A percentile compares a stretch with the other conserved stretches of the same genome.
phyloP scores from a whole-genome alignment of 306 rosid species.

The Mimosa pudica region DNA sequence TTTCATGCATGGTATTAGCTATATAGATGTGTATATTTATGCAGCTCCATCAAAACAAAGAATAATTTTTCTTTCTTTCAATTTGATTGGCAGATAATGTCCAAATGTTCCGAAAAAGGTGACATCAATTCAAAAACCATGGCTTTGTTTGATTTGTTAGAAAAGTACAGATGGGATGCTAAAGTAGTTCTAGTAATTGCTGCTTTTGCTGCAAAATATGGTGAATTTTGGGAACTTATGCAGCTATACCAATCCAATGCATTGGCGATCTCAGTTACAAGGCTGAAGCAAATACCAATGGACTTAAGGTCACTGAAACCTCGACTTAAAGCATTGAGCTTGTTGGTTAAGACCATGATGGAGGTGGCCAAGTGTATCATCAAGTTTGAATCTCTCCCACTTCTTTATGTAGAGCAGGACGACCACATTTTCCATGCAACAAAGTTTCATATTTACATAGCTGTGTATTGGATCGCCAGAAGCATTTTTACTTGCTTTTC shows the following conservation, averaged over 20 bases:
- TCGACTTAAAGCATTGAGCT: constrained; percentile 47
- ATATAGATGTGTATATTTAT: not conserved
- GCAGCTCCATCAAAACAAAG: not conserved
- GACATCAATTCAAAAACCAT: constrained; percentile 49
- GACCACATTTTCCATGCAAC: constrained; percentile 26
- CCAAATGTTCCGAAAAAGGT: constrained; percentile 45
- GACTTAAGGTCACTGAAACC: constrained; percentile 36
- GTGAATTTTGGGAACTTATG: constrained; percentile 55
- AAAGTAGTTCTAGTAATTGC: constrained; percentile 64
- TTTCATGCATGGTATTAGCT: constrained; percentile 45
- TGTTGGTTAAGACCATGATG: constrained; percentile 54
- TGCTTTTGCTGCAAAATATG: constrained; percentile 59
- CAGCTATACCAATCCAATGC: constrained; percentile 39
- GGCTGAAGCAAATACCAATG: constrained; percentile 50
- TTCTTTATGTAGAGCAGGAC: constrained; percentile 39
- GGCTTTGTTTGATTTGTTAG: constrained; percentile 58
- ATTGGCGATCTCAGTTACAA: constrained; percentile 48
- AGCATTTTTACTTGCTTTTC: constrained; percentile 57
- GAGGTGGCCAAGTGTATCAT: constrained; percentile 61
- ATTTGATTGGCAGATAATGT: constrained; percentile 48
- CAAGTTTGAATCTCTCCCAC: constrained; percentile 52
- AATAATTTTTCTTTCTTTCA: constrained; percentile 7
- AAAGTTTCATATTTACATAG: constrained; percentile 40
- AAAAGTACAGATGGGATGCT: constrained; percentile 59
- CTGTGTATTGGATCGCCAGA: constrained; percentile 66